Evolutionary conservation across 331 rosid genomes (phyloP).

Genomic region (Ulmus americana): DNA sequence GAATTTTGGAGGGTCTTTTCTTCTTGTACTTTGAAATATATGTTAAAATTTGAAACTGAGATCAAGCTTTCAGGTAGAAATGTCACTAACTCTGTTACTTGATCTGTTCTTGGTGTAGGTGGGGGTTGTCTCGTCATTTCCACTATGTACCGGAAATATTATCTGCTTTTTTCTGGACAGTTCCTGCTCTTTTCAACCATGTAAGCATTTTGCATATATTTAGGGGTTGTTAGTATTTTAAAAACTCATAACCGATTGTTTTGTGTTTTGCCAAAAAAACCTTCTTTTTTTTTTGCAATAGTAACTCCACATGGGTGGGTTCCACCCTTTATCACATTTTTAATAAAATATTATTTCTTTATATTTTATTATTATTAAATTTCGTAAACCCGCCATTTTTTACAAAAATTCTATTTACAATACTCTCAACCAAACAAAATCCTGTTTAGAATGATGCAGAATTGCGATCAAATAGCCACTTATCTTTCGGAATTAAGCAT

Average conservation of each 20-base stretch:
- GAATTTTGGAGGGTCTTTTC: background rate
- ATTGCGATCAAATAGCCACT: background rate
- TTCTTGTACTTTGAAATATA: background rate
- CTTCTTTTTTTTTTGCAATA: too few relatives aligned
- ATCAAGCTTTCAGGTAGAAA: background rate
- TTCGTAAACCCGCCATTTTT: too few relatives aligned
- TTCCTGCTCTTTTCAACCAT: slow-evolving; percentile 84
- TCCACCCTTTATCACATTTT: too few relatives aligned
- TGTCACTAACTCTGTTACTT: background rate
- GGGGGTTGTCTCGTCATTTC: slow-evolving; percentile 95
- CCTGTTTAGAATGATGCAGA: too few relatives aligned
- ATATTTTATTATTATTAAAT: too few relatives aligned
- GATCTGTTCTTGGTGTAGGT: slow-evolving; percentile 49
- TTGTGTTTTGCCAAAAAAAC: too few relatives aligned
- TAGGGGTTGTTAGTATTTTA: too few relatives aligned
- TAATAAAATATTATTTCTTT: too few relatives aligned
- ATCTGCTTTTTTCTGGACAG: slow-evolving; percentile 96
- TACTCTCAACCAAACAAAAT: too few relatives aligned
- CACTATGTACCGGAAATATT: slow-evolving; percentile 94
- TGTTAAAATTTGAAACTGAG: background rate
- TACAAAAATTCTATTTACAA: too few relatives aligned
- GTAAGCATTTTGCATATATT: slow-evolving; percentile 35
- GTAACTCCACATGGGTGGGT: too few relatives aligned
- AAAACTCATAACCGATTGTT: too few relatives aligned
- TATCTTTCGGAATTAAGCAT: background rate